These are phyloP conservation scores for Crithidia bombi DNA, from an alignment of 208 protist species.

Conservation along the genomic window DNA sequence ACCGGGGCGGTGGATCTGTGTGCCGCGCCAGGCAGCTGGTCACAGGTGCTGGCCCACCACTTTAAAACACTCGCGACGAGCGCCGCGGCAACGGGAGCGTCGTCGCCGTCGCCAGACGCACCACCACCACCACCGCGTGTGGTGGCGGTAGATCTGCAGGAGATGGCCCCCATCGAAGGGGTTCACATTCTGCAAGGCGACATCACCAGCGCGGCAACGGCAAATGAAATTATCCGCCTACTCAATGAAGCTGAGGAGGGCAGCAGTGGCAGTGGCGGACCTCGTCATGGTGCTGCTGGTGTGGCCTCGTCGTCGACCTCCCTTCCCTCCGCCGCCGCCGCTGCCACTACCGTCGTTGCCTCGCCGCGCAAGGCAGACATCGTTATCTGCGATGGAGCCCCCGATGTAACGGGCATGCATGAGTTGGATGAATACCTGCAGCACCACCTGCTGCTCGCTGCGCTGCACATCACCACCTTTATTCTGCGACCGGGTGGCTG, in stretches of 20 bases:
- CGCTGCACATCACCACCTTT: conserved; percentile 97
- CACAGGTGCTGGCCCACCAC: conserved; percentile 89
- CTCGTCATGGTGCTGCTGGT: background rate
- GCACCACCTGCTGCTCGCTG: conserved; percentile 97
- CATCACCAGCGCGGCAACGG: conserved; percentile 86
- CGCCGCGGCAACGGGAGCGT: background rate
- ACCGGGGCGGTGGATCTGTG: conserved; percentile 98
- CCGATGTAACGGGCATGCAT: conserved; percentile 99
- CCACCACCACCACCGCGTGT: conserved; percentile 30
- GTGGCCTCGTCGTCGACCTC: background rate
- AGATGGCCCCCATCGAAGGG: conserved; percentile 99
- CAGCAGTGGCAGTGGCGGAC: background rate
- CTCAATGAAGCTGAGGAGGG: conserved; percentile 70
- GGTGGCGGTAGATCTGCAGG: conserved; percentile 99
- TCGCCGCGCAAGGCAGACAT: conserved; percentile 92
- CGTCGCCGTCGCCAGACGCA: background rate
- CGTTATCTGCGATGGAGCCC: conserved; percentile 99
- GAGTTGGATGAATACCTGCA: conserved; percentile 99
- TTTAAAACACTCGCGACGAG: conserved; percentile 20
- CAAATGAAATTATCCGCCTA: conserved; percentile 89
- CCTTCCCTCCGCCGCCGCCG: background rate
- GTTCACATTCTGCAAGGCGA: conserved; percentile 92
- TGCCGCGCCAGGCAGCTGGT: conserved; percentile 97
- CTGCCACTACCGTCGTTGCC: background rate
- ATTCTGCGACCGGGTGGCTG: conserved; percentile 93